phyloP scores from a whole-genome alignment of 257 asterid species.

The Fraxinus quadrangulata region DNA sequence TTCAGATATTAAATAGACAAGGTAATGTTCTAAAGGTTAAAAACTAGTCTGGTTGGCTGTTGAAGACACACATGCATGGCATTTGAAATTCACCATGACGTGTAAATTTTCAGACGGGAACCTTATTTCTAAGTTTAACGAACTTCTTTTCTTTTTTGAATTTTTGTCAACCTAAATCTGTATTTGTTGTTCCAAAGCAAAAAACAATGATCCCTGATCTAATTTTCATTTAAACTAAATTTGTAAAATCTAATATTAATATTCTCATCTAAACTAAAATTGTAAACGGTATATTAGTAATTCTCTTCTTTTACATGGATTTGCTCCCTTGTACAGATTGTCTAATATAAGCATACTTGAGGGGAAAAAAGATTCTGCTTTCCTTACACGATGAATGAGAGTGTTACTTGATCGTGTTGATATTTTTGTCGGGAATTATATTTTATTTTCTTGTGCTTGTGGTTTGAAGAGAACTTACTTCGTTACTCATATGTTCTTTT shows the following conservation, averaged over 20 bases:
- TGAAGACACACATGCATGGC: background rate
- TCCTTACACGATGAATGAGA: background rate
- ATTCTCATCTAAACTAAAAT: background rate
- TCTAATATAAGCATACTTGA: background rate
- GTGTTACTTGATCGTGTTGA: background rate
- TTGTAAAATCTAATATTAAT: too few relatives aligned
- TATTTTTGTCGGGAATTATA: background rate
- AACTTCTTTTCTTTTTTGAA: background rate
- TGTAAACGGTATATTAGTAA: background rate
- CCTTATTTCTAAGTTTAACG: background rate
- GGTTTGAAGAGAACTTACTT: background rate
- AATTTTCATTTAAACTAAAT: background rate
- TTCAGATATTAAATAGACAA: background rate
- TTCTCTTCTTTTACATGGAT: background rate
- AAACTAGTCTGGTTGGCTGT: background rate
- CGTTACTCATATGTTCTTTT: constrained; percentile 5
- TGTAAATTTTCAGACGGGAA: background rate
- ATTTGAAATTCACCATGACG: background rate
- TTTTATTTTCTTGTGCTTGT: background rate
- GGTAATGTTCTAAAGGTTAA: background rate
- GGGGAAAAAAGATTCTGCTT: background rate
- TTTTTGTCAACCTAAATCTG: background rate
- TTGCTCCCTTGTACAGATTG: background rate
- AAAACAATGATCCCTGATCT: background rate
- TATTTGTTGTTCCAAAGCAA: background rate